Evolutionary conservation across 1,284 basidiomycete genomes (phyloP).

Genomic region (Leccinum solheimii): DNA sequence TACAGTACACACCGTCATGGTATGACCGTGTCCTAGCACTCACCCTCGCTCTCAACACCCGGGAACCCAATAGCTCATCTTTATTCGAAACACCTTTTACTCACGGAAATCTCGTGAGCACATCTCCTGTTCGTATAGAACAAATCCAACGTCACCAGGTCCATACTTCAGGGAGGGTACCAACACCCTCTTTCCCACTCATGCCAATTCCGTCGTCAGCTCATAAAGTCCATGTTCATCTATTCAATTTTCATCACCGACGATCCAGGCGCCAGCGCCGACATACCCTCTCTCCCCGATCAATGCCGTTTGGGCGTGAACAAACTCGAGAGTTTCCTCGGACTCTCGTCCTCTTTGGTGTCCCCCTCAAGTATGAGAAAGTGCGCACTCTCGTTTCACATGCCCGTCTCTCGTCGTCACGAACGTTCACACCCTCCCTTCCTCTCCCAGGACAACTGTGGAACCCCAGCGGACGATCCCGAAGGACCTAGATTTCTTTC

Average conservation of each 20-base stretch:
- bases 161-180: constrained; percentile 90
- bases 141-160: constrained; percentile 39
- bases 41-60: too few relatives aligned
- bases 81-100: background rate
- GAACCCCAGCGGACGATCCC: constrained; percentile 88
- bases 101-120: constrained; percentile 33
- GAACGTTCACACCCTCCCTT: background rate
- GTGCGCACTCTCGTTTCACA: constrained; percentile 43
- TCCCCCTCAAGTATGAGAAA: constrained; percentile 84
- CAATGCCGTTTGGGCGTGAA: constrained; percentile 95
- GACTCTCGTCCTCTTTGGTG: constrained; percentile 91
- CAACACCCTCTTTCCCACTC: constrained; percentile 84
- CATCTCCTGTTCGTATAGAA: background rate
- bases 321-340: constrained; percentile 85
- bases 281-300: constrained; percentile 78
- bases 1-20: constrained; percentile 13
- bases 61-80: too few relatives aligned
- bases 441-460: constrained; percentile 67
- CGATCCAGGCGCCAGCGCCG: constrained; percentile 79
- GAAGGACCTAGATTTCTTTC: constrained; percentile 57
- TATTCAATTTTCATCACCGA: constrained; percentile 98
- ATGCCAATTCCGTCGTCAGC: constrained; percentile 76
- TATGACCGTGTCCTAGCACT: too few relatives aligned
- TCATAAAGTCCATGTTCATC: constrained; percentile 94
- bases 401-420: background rate